These are phyloP conservation scores for Rhododendron ferrugineum DNA, from an alignment of 148 eudicot genomes.

Conservation along the genomic window DNA sequence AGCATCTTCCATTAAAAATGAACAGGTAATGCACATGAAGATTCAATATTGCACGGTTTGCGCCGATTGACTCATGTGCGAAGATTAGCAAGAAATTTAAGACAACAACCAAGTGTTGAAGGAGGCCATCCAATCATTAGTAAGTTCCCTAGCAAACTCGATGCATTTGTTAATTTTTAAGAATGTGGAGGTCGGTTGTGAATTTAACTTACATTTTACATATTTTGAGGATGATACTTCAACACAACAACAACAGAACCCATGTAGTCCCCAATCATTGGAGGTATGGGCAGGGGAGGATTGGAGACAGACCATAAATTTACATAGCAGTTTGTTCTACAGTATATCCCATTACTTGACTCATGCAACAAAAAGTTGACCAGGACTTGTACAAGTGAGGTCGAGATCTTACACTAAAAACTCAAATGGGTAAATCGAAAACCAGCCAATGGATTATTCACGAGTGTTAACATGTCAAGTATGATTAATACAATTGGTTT, in stretches of 20 bases:
- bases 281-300: no score
- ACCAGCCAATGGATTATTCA: background rate
- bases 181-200: background rate
- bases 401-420: background rate
- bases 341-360: background rate
- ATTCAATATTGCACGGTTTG: background rate
- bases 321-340: background rate
- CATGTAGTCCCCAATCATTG: no score
- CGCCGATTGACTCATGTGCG: background rate
- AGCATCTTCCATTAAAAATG: background rate
- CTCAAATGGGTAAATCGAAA: background rate
- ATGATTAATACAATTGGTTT: background rate
- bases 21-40: background rate
- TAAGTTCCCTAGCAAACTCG: background rate
- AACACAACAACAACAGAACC: no score
- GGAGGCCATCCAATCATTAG: background rate
- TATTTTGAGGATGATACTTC: background rate
- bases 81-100: background rate
- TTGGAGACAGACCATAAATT: no score
- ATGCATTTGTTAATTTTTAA: background rate
- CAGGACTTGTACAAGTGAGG: background rate
- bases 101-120: background rate
- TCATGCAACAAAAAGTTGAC: background rate
- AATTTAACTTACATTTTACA: background rate
- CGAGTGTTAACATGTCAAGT: background rate